Conservation (phyloP, 768 basidiomycete genomes). For the Hygrocybe coccinea region DNA sequence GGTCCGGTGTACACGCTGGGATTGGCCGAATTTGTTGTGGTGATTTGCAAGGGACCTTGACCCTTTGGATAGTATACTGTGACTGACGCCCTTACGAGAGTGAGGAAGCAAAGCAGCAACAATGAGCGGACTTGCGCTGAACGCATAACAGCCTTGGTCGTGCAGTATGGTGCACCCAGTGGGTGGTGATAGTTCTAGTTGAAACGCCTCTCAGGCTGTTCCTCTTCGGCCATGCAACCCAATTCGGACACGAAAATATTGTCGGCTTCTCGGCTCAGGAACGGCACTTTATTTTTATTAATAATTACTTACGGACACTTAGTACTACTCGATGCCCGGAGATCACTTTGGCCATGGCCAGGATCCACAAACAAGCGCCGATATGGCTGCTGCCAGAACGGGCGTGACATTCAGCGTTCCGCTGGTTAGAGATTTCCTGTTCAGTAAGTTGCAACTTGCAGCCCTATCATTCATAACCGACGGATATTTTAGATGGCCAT, state of each 20-base stretch:
- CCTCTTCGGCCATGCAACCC: too few species aligned
- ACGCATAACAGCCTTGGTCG: not conserved
- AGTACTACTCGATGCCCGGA: not conserved
- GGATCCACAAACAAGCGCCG: not conserved
- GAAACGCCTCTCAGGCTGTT: too few species aligned
- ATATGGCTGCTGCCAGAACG: not conserved
- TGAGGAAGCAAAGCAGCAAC: not conserved
- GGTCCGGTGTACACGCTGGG: conserved; percentile 44
- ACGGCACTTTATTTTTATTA: not conserved
- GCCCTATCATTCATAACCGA: not conserved
- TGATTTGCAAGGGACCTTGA: conserved; percentile 23
- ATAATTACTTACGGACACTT: not conserved
- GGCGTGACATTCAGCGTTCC: not conserved
- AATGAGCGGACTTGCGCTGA: not conserved
- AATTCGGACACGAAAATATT: too few species aligned
- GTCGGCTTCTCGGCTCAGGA: too few species aligned
- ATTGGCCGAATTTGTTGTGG: conserved; percentile 27
- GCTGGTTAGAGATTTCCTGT: not conserved
- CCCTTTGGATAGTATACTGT: conserved; percentile 36
- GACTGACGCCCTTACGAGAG: conserved; percentile 17
- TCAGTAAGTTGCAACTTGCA: not conserved
- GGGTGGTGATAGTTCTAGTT: too few species aligned
- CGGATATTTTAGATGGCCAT: conserved; percentile 40
- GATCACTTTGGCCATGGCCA: not conserved
- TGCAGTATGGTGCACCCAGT: not conserved